Percentiles rank a stretch among this genome's conserved stretches.
Conservation (phyloP, 371 early-diverging fungal genomes). For the Actinomucor elegans region DNA sequence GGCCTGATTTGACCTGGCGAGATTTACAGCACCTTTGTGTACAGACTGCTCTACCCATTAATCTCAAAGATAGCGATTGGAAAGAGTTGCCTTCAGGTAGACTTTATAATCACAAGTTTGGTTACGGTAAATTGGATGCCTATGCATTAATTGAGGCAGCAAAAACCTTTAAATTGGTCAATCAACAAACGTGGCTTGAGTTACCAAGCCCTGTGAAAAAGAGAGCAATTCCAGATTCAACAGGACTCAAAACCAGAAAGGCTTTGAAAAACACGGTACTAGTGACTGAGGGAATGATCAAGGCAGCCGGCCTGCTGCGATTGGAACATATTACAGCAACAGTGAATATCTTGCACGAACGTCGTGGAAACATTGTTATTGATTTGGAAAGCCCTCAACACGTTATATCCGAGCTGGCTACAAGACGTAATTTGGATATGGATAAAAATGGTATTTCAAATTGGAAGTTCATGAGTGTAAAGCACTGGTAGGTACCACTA, state of each 20-base stretch:
- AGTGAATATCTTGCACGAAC: slow-evolving; percentile 75
- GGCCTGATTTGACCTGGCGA: slow-evolving; percentile 92
- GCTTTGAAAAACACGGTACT: slow-evolving; percentile 42
- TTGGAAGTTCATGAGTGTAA: slow-evolving; percentile 96
- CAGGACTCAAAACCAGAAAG: slow-evolving; percentile 21
- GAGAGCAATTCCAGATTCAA: slow-evolving; percentile 60
- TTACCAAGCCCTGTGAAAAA: slow-evolving; percentile 44
- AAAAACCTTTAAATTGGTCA: slow-evolving; percentile 62
- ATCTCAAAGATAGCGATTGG: slow-evolving; percentile 64
- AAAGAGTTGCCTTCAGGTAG: slow-evolving; percentile 60
- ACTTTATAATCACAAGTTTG: slow-evolving; percentile 84
- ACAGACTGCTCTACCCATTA: slow-evolving; percentile 77
- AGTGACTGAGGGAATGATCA: slow-evolving; percentile 52
- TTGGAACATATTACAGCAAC: slow-evolving; percentile 90
- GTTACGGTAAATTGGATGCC: slow-evolving; percentile 91
- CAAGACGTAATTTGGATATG: slow-evolving; percentile 64
- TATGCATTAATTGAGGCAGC: slow-evolving; percentile 80
- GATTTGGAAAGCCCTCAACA: slow-evolving; percentile 72
- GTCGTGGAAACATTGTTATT: slow-evolving; percentile 83
- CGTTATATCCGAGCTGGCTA: slow-evolving; percentile 68
- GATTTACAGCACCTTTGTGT: slow-evolving; percentile 88
- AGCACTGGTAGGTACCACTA: slow-evolving; percentile 81
- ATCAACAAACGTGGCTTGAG: slow-evolving; percentile 60
- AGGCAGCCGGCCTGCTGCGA: slow-evolving; percentile 52
- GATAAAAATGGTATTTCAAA: slow-evolving; percentile 73